Base-by-base conservation (phyloP, 202 grass and related monocot genomes). In the Tripidium arundinaceum region DNA sequence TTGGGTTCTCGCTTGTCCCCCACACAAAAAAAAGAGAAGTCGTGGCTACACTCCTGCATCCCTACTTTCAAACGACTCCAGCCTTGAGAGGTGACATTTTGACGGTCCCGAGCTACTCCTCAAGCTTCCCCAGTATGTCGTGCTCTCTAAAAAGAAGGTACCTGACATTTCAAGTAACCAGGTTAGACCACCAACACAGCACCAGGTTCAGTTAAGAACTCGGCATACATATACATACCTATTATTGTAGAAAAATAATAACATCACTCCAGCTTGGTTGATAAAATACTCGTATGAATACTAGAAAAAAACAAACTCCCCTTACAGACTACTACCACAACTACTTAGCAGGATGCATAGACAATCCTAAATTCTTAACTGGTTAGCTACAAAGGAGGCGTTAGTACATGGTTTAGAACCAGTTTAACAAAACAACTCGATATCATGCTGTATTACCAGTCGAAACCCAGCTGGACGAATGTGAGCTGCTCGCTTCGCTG, bases 101-200 rank as follows among this genome's bases (percentile, higher is more conserved):
- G 11, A n/a, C 34, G 2, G 29, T 31, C 45, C 15, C 4, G 6
- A 61, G 27, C 75, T 82, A 90, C 3, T 83, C 80, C 59, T 83
- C 79, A 25, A 90, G 84, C 26, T 65, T 79, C 13, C 84, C 84
- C 19, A 83, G 79, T 65, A 90, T 90, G 62, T 90, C 83, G 1
- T 86, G 68, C 70, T 90, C 88, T 74, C 75, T 80, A 76, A 68
- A 86, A 36, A 90, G 63, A 66, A 86, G 76, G 71, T 83, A 90
- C 88, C 88, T 83, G 70, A 33, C 58, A 37, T 50, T 55, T 36
- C 38, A 75, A 29, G 40, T 4, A 69, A 21, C 25, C 47, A 65
- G 26, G 31, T 76, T 77, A 75, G 21, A 78, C 25, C 37, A 33
- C 40, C 10, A 16, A 4, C 36, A 55, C 6, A 12, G 18, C 5